Percentiles rank a stretch among this genome's conserved stretches.
Conservation (phyloP, 305 asterid species). For the Striga hermonthica region DNA sequence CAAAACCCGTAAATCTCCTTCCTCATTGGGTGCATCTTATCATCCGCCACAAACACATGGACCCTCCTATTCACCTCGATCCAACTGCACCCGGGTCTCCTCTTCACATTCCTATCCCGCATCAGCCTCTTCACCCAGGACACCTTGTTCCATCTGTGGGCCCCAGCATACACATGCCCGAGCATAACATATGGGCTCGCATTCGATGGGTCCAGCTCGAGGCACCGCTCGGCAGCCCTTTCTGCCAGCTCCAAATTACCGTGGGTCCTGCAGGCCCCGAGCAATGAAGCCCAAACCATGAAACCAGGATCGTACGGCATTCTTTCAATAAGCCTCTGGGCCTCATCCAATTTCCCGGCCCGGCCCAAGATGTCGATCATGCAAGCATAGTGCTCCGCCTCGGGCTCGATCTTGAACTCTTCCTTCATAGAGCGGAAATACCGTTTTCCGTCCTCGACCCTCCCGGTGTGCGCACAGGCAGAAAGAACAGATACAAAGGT, state of each 20-base stretch:
- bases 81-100: constrained; percentile 77
- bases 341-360: constrained; percentile 62
- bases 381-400: constrained; percentile 63
- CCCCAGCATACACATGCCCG: constrained; percentile 48
- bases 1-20: constrained; percentile 48
- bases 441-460: constrained; percentile 61
- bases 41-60: constrained; percentile 69
- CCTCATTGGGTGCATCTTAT: constrained; percentile 58
- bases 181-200: constrained; percentile 71
- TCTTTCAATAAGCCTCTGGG: constrained; percentile 48
- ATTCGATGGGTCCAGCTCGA: constrained; percentile 59
- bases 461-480: constrained; percentile 70
- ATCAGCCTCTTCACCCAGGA: constrained; percentile 47
- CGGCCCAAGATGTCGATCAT: constrained; percentile 75
- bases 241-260: constrained; percentile 54
- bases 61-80: constrained; percentile 54
- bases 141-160: constrained; percentile 65
- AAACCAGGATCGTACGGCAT: constrained; percentile 62
- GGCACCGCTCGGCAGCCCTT: constrained; percentile 61
- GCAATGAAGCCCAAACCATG: constrained; percentile 66
- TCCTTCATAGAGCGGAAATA: constrained; percentile 59
- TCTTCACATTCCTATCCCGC: constrained; percentile 46
- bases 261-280: constrained; percentile 60
- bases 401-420: constrained; percentile 49
- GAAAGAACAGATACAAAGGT: constrained; percentile 74